These are phyloP conservation scores for Debaryomycetaceae sp. DNA, from an alignment of 1,139 yeast species.

Conservation along the genomic window DNA sequence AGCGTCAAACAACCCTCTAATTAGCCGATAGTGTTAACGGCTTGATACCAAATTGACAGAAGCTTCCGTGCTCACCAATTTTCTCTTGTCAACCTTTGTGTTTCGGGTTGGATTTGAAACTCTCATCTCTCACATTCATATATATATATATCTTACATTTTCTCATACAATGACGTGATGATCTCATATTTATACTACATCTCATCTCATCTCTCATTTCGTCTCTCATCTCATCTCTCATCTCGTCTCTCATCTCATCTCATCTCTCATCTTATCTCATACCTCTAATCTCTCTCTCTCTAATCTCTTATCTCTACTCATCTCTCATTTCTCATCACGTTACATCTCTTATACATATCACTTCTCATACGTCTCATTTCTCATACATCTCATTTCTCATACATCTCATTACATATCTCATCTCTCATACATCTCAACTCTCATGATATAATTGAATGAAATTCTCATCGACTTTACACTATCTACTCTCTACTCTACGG, in stretches of 20 bases:
- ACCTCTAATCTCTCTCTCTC: not conserved
- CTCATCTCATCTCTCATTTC: not conserved
- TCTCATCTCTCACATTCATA: not conserved
- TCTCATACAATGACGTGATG: too few relatives aligned
- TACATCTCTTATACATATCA: not conserved
- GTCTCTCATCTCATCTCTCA: not conserved
- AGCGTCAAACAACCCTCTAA: conserved; percentile 38
- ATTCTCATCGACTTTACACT: too few relatives aligned
- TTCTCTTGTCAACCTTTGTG: too few relatives aligned
- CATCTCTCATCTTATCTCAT: not conserved
- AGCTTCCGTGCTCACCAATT: too few relatives aligned
- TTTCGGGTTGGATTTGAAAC: not conserved
- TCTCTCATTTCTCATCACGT: not conserved
- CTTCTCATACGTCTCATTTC: not conserved
- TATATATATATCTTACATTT: too few relatives aligned
- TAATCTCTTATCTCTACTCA: not conserved
- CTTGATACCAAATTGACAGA: too few relatives aligned
- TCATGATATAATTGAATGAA: not conserved
- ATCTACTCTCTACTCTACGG: too few relatives aligned
- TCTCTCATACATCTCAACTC: not conserved
- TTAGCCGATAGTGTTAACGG: not conserved
- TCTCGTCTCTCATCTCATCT: not conserved
- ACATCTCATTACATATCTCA: conserved; percentile 3
- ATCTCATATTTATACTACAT: not conserved
- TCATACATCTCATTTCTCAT: not conserved